Conservation (phyloP, 78 protist genomes). For the Creolimax fragrantissima region DNA sequence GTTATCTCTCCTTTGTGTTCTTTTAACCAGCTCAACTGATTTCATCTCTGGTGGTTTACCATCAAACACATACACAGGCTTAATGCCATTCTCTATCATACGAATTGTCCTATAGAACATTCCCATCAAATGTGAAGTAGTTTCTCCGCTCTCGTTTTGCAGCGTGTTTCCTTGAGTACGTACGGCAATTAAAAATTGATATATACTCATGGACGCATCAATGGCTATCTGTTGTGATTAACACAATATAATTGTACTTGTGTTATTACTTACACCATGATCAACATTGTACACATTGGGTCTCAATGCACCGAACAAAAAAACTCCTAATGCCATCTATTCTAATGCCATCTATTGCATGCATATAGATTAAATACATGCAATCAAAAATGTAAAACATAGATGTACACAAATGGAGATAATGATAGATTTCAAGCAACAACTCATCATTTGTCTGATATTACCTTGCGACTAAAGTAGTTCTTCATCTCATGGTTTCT, state of each 20-base stretch:
- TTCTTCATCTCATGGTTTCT: constrained; percentile 63
- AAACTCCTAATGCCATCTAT: not conserved
- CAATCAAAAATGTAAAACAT: not conserved
- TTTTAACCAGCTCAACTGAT: constrained; percentile 69
- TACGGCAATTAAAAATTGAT: constrained; percentile 86
- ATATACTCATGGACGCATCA: constrained; percentile 87
- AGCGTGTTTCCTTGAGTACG: constrained; percentile 39
- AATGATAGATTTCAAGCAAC: no score
- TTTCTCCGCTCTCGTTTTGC: constrained; percentile 72
- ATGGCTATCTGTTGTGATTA: constrained; percentile 73
- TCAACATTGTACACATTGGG: not conserved
- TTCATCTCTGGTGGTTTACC: constrained; percentile 94
- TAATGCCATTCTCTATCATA: constrained; percentile 87
- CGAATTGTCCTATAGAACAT: constrained; percentile 88
- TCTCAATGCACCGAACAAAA: not conserved
- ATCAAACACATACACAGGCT: constrained; percentile 97
- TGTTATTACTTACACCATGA: not conserved
- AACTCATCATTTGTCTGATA: no score
- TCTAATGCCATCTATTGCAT: not conserved
- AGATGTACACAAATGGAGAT: not conserved
- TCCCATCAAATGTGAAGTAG: constrained; percentile 90
- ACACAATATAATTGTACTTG: not conserved
- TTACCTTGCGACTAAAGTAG: constrained; percentile 29
- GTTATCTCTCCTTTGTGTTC: constrained; percentile 64
- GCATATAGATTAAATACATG: not conserved